Evolutionary conservation across 352 stramenopile species (phyloP), one percentile per base, ranked within the genome.

Genomic region (Phytophthora podocarpi): DNA sequence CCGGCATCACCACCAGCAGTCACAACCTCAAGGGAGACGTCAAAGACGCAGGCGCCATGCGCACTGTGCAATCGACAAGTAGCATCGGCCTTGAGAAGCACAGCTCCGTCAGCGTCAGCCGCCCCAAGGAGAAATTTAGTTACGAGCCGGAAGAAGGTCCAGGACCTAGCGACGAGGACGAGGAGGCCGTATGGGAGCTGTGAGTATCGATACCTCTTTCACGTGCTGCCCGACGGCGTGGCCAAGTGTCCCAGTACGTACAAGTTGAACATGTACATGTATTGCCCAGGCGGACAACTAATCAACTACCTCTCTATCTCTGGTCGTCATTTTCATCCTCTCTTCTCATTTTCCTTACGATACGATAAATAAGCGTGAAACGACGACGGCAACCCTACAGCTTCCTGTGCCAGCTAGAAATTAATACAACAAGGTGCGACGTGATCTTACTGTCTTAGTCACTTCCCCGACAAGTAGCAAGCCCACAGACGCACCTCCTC

Each of bases 171-270:
- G 61, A 64, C 15, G 66, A 70, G 23, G 54, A 68, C 26, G 63
- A 68, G 18, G 62, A 63, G 23, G 68, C 54, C 48, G 67, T 76
- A 43, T 76, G 67, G 67, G 67, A 76, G 53, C 53, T 76, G 23
- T 76, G 70, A 58, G 4, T 40, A 18, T 56, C 16, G 12, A 51
- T 20, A 34, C 18, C 36, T 46, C 21, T 32, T 20, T 20, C 56
- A 64, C 47, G 54, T 46, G 43, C 56, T 51, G 55, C 11, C 20
- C 27, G 15, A 40, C 49, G 26, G 48, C n/a, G 5, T n/a, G n/a
- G 12, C 21, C 32, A 18, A 24, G 4, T 26, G 32, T 34, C 26
- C 28, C n/a, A 43, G n/a, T 30, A 37, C 51, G 51, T 47, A 54
- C 53, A 1, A 3, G n/a, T n/a, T 46, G 48, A 65, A 60, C 60